Conservation (phyloP, 140 eudicot genomes). For the Stevia rebaudiana region DNA sequence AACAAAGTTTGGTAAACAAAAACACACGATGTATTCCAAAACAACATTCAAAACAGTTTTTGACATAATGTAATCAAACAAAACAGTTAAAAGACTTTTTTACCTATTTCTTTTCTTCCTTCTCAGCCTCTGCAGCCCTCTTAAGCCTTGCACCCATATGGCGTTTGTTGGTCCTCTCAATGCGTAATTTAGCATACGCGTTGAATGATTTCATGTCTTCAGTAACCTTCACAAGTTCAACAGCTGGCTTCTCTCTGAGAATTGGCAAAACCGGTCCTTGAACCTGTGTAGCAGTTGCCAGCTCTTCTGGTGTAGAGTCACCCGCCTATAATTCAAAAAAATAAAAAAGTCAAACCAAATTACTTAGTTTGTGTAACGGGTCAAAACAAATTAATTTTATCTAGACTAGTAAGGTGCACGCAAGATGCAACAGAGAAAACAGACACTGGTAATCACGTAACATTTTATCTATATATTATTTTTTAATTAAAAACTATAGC, state of each 20-base stretch:
- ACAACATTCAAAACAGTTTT: constrained; percentile 10
- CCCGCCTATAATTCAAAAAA: constrained; percentile 29
- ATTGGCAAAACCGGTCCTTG: constrained; percentile 44
- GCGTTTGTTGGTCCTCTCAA: constrained; percentile 44
- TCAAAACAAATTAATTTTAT: background rate
- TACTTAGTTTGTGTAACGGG: too few species aligned
- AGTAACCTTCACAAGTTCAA: constrained; percentile 43
- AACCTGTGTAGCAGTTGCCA: constrained; percentile 47
- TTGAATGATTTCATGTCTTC: constrained; percentile 48
- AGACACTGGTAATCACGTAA: too few species aligned
- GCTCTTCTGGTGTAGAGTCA: constrained; percentile 41
- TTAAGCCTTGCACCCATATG: constrained; percentile 39
- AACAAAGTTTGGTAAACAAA: background rate
- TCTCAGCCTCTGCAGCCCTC: constrained; percentile 57
- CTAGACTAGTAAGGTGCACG: too few species aligned
- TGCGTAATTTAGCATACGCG: constrained; percentile 41
- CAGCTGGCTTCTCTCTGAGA: constrained; percentile 32
- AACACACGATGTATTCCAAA: background rate
- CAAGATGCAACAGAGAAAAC: too few species aligned
- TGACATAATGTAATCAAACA: constrained; percentile 4
- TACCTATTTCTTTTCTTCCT: constrained; percentile 45
- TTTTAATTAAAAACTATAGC: too few species aligned
- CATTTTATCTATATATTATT: too few species aligned
- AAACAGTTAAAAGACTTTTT: background rate
- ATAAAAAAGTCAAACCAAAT: background rate